Conservation (phyloP, 257 asterid species). For the Solanum phureja region DNA sequence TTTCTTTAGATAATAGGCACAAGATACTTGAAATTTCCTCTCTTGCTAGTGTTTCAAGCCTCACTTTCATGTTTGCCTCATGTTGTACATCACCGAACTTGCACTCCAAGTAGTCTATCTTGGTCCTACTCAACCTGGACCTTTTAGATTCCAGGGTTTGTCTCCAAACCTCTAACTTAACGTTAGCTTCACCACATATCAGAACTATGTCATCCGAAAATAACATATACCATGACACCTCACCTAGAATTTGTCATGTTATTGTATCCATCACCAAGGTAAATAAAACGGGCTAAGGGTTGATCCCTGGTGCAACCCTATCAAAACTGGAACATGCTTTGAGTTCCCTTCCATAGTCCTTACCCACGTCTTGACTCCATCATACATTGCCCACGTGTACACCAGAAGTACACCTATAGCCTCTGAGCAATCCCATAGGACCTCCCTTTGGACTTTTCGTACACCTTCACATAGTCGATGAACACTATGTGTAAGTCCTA, state of each 20-base stretch:
- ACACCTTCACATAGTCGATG: not conserved
- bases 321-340: not conserved
- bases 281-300: not conserved
- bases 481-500: not conserved
- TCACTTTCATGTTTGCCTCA: not conserved
- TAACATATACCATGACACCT: not conserved
- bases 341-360: not conserved
- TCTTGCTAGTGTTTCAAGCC: not conserved
- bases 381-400: not conserved
- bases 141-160: not conserved
- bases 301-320: not conserved
- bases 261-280: not conserved
- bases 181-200: not conserved
- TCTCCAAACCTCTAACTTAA: not conserved
- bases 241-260: not conserved
- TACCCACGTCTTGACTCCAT: not conserved
- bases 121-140: not conserved
- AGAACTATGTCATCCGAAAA: not conserved
- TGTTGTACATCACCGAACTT: not conserved
- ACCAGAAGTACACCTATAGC: not conserved
- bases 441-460: not conserved
- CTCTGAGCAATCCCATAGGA: not conserved
- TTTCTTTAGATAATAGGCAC: not conserved
- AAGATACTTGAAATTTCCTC: not conserved
- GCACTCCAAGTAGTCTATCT: not conserved